Percentiles rank a stretch among this genome's conserved stretches.
Evolutionary conservation across 495 filamentous ascomycete species (phyloP).

Genomic region (Penicillium soppii): DNA sequence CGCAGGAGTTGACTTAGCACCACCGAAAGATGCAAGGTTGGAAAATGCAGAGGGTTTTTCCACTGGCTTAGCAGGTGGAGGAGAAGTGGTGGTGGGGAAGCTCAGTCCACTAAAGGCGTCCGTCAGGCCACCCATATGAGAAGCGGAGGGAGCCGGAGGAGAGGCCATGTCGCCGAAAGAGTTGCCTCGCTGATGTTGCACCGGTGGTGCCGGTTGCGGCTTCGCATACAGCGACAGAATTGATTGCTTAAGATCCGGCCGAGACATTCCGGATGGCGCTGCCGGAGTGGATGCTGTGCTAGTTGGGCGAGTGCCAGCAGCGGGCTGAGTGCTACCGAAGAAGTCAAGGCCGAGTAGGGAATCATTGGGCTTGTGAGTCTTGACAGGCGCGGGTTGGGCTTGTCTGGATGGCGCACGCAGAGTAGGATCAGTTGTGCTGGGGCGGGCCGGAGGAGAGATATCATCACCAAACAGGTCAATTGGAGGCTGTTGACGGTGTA

Average conservation of each 20-base stretch:
- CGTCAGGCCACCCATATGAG: conserved; percentile 70
- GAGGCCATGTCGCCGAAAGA: conserved; percentile 71
- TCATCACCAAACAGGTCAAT: conserved; percentile 67
- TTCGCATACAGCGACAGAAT: conserved; percentile 94
- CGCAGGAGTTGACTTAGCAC: conserved; percentile 51
- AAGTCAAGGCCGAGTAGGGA: conserved; percentile 94
- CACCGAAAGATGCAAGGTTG: conserved; percentile 61
- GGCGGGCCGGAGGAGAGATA: conserved; percentile 59
- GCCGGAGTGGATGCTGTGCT: conserved; percentile 66
- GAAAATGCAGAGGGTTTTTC: conserved; percentile 72
- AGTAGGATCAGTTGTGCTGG: conserved; percentile 65
- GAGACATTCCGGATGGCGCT: conserved; percentile 60
- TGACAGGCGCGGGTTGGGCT: conserved; percentile 52
- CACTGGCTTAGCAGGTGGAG: conserved; percentile 49
- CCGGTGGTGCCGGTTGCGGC: conserved; percentile 60
- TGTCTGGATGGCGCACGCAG: conserved; percentile 53
- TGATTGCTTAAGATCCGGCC: conserved; percentile 94
- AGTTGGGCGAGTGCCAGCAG: conserved; percentile 64
- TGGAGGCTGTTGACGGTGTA: conserved; percentile 41
- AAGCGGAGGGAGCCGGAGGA: conserved; percentile 43
- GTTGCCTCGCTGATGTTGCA: conserved; percentile 55
- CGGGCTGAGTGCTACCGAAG: conserved; percentile 67
- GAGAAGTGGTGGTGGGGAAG: conserved; percentile 60
- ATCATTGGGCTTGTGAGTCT: conserved; percentile 70
- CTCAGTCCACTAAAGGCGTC: conserved; percentile 86